Base-by-base conservation (phyloP, 2,329 filamentous ascomycete genomes). In the Myriosclerotinia duriaeana region DNA sequence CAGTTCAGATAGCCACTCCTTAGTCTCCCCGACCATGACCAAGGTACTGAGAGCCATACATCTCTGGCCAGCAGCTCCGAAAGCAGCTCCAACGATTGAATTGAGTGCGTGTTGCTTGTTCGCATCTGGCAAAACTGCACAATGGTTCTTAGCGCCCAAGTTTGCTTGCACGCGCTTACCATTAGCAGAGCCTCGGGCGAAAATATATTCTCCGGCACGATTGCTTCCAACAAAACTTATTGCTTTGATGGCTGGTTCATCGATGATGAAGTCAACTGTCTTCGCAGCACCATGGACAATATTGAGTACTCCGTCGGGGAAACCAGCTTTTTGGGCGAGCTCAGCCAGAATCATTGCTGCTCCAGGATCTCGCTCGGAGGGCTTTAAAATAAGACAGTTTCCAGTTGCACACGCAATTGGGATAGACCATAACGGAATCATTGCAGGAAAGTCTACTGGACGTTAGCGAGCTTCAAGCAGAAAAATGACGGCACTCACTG, bases 351-450 rank as follows among this genome's bases (percentile, higher is more conserved):
- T 94, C 89, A 95, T 93, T 74, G 89, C 87, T 12, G 91, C 91
- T 68, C 91, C 91, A 11, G 91, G 91, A 74, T 94, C 91, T 67
- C 91, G 87, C 81, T 96, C 91, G 1, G 91, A 94, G 12, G 91
- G 91, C 84, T 96, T 96, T 73, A 96, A 82, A 72, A 96, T 86
- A 67, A 93, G 82, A 17, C 90, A 93, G 82, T 96, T 96, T 63
- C 91, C 91, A 22, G 90, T 92, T 38, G 93, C 86, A 53, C 91
- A 91, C 56, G 91, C 91, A 73, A 95, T 90, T 50, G 91, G 92
- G 69, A 96, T 93, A 69, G 86, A 92, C 91, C 91, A 96, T n/a
- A 96, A 84, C 4, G 91, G 92, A 77, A 96, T 95, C 91, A 96
- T 96, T 73, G 91, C 91, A 53, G 91, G 91, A 80, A 95, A 95